Base-by-base conservation (phyloP, 768 basidiomycete species). In the Tephrocybe sp. region DNA sequence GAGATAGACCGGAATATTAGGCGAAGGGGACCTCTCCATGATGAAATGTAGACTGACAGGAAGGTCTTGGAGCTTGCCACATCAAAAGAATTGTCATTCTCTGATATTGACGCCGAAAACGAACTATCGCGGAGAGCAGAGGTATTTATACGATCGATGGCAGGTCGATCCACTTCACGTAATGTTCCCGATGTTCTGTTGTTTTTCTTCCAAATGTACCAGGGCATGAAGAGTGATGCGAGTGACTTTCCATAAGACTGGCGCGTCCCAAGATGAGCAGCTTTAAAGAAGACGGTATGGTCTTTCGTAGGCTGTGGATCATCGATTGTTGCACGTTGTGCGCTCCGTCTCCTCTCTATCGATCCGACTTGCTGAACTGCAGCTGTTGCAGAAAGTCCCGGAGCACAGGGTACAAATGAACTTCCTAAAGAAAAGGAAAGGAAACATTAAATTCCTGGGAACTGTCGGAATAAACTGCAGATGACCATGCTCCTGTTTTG, bases 401-500 rank as follows among this genome's bases (percentile, higher is more conserved):
- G 32, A 9, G 33, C 2, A 42, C 13, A 39, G 17, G 45, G 26
- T 2, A 23, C 23, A 17, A 53, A 53, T 8, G 39, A 13, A 17
- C 33, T 36, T 36, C 20, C 32, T 7, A 26, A 40, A 42, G 53
- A 49, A 26, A 49, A 54, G 2, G 48, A 26, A 49, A 54, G 2
- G 48, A 45, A 20, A 54, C 30, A 16, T 32, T 22, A 19, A 54
- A 50, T 1, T 39, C 23, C 17, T 43, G 2, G 3, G 33, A 7
- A 22, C 36, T 45, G n/a, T 45, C 17, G 5, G 43, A 49, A 19
- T 54, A 54, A 14, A 50, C 53, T 1, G 36, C 43, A 20, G 53
- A 54, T 39, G 53, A 41, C 53, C 48, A 55, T 11, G 39, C 54
- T 0, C 22, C 44, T 4, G 47, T 48, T 30, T 51, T 56, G 10